Base-by-base conservation (phyloP, 352 stramenopile species). In the Globisporangium cederbergense region DNA sequence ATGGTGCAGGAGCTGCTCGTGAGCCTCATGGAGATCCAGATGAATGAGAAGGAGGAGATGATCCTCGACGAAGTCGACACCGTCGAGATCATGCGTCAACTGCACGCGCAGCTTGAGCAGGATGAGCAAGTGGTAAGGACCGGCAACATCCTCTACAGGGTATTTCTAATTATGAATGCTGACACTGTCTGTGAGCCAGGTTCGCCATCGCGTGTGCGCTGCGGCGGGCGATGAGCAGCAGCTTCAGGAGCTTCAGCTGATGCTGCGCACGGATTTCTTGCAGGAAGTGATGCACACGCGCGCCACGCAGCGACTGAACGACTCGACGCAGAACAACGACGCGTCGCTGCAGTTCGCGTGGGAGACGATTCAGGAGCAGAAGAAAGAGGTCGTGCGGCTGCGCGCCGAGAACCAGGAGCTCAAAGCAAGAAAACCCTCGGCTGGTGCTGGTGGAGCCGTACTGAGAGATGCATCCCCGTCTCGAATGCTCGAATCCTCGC, bases 311-410 rank as follows among this genome's bases (percentile, higher is more conserved):
- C 61, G 62, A 0, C 46, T 69, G 53, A 68, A 66, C 49, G 61
- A 74, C 30, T 62, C 53, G 10, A 67, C 73, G 30, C 66, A 76
- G 9, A 72, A 72, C 53, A 80, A 78, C 18, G 81, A 90, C 22
- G 74, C 81, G 0, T 90, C 81, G 20, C 60, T 90, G n/a, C 81
- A 90, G 62, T 90, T 90, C 38, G 81, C 79, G 8, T 90, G 79
- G 79, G 81, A 90, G 34, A 90, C 81, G 28, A 89, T 90, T 43
- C 74, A 89, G 40, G 81, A 86, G 36, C 81, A 90, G 46, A 90
- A 89, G 68, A 76, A 83, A 54, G 76, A 90, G 57, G 79, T 90
- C 9, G 74, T 84, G 20, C 79, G 81, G 6, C 76, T 90, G 16
- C 77, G 79, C 10, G 76, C 74, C 1, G 71, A 88, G 52, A 88